Evolutionary conservation across 208 protist genomes (phyloP).

Genomic region (Trypanosoma caninum): DNA sequence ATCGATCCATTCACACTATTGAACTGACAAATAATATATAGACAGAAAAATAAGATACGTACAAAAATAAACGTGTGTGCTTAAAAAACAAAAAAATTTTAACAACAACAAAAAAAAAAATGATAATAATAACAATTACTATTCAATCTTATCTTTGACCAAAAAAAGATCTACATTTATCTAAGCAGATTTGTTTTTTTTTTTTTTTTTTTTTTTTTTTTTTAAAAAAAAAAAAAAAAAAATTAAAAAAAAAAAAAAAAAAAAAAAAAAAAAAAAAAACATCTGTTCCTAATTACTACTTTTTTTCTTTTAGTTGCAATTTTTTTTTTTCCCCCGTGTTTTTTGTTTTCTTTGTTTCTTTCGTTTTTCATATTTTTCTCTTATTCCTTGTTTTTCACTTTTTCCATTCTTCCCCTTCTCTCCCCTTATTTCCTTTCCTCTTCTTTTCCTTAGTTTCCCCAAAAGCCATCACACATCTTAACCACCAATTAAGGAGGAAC

Average conservation of each 20-base stretch:
- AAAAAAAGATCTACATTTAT: no score
- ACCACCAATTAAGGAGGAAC: no score
- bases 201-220: neutral
- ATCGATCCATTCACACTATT: no score
- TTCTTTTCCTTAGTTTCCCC: no score
- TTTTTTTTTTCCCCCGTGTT: no score
- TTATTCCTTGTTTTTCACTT: no score
- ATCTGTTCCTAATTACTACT: neutral
- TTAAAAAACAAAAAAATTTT: neutral
- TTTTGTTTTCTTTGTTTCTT: neutral
- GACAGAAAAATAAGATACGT: no score
- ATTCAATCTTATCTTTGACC: neutral
- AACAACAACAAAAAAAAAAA: neutral
- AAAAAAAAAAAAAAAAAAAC: conserved; percentile 19
- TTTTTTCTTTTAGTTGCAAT: conserved; percentile 14
- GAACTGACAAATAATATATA: no score
- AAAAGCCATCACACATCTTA: no score
- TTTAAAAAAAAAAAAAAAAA: conserved; percentile 10
- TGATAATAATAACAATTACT: neutral
- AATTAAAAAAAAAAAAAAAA: conserved; percentile 16
- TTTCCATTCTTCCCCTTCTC: no score
- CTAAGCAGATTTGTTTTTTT: no score
- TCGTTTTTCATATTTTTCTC: neutral
- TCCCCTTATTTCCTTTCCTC: no score
- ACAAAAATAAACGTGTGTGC: neutral